Percentiles rank a stretch among this genome's conserved stretches.
phyloP scores from a whole-genome alignment of 352 stramenopile genomes.

The Phytophthora melonis region DNA sequence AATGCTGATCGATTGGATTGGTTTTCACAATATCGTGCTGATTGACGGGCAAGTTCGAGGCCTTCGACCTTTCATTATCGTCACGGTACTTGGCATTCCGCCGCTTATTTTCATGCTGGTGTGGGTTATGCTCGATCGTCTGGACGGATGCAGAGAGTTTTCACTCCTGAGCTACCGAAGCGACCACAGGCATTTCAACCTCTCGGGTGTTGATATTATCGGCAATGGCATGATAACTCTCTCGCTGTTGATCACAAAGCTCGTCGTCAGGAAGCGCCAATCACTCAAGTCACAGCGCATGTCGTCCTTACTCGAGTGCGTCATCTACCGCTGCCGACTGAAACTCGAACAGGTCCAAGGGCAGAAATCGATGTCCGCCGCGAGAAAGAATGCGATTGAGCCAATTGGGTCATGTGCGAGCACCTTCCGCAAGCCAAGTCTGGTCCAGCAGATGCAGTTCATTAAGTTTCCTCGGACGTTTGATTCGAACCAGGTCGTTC shows the following conservation, averaged over 20 bases:
- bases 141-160: constrained; percentile 34
- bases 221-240: constrained; percentile 39
- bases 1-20: constrained; percentile 40
- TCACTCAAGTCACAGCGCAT: neutral
- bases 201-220: constrained; percentile 30
- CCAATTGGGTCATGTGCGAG: neutral
- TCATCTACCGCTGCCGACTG: constrained; percentile 25
- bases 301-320: constrained; percentile 26
- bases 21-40: constrained; percentile 46
- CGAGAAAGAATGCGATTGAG: neutral
- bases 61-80: constrained; percentile 21
- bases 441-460: constrained; percentile 35
- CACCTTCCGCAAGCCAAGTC: constrained; percentile 8
- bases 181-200: constrained; percentile 10
- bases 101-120: constrained; percentile 31
- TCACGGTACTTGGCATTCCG: constrained; percentile 27
- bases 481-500: constrained; percentile 14
- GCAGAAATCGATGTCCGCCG: neutral
- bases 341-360: constrained; percentile 23
- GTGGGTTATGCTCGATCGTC: constrained; percentile 32
- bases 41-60: constrained; percentile 44
- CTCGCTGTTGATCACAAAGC: constrained; percentile 29
- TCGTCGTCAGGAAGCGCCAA: constrained; percentile 32
- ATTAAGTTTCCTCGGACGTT: constrained; percentile 19
- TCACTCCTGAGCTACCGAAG: constrained; percentile 28